phyloP scores from a whole-genome alignment of 2,329 filamentous ascomycete genomes.

The Talaromyces sp. region DNA sequence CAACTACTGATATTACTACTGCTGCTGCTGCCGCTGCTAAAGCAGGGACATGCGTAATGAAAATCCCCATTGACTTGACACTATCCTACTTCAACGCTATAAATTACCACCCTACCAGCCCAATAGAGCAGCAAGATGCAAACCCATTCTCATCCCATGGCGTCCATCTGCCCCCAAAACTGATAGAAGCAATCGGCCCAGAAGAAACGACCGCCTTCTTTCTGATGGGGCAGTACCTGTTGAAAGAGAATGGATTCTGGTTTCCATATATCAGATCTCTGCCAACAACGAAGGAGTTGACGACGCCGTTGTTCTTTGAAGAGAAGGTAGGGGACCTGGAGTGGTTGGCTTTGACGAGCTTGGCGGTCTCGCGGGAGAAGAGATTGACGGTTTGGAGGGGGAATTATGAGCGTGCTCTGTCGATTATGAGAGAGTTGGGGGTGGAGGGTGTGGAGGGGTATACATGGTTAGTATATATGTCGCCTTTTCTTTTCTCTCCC shows the following conservation, averaged over 20 bases:
- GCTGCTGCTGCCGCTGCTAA: constrained; percentile 13
- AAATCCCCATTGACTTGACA: constrained; percentile 33
- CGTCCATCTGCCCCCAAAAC: constrained; percentile 46
- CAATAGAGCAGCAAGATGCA: background rate
- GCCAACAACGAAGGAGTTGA: constrained; percentile 60
- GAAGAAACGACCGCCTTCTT: constrained; percentile 66
- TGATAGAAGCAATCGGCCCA: constrained; percentile 51
- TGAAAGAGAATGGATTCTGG: constrained; percentile 60
- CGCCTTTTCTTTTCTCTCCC: too few relatives aligned
- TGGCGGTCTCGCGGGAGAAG: constrained; percentile 33
- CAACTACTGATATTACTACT: background rate
- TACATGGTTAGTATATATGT: constrained; percentile 34
- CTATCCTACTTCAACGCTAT: constrained; percentile 39
- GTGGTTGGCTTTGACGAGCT: constrained; percentile 41
- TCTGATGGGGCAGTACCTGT: constrained; percentile 63
- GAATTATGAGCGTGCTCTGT: constrained; percentile 35
- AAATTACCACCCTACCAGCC: constrained; percentile 20
- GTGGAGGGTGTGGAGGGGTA: constrained; percentile 33
- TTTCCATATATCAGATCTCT: constrained; percentile 63
- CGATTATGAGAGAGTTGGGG: constrained; percentile 30
- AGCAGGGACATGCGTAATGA: constrained; percentile 33
- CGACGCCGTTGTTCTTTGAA: constrained; percentile 61
- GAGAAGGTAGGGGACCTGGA: constrained; percentile 52
- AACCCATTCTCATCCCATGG: constrained; percentile 30
- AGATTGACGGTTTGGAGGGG: constrained; percentile 34